phyloP scores from a whole-genome alignment of 805 yeast genomes.

The Wickerhamomyces chambardii region DNA sequence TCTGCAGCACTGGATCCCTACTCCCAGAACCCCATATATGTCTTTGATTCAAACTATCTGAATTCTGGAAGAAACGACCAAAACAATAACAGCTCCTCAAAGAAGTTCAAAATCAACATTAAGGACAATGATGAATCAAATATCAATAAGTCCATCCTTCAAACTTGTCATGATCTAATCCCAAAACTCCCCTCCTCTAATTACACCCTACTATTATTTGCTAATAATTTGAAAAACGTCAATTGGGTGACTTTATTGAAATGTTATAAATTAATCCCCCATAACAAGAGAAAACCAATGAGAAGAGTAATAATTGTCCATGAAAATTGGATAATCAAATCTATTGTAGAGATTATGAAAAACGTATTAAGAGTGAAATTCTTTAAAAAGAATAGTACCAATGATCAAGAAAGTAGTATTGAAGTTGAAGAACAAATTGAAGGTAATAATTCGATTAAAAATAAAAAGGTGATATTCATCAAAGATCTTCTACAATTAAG shows the following conservation, averaged over 20 bases:
- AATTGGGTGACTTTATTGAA: constrained; percentile 67
- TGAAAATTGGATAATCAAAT: constrained; percentile 82
- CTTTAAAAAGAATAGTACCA: constrained; percentile 13
- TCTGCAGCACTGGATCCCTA: constrained; percentile 59
- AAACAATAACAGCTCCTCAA: no score
- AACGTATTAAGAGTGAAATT: constrained; percentile 49
- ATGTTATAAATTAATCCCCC: constrained; percentile 49
- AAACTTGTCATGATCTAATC: constrained; percentile 15
- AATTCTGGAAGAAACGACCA: constrained; percentile 43
- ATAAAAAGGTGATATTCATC: neutral
- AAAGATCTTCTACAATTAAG: constrained; percentile 3
- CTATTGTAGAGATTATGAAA: constrained; percentile 62
- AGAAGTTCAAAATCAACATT: constrained; percentile 22
- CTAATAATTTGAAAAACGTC: constrained; percentile 63
- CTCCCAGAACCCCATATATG: constrained; percentile 62
- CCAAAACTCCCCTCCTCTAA: constrained; percentile 48
- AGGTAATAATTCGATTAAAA: constrained; percentile 1
- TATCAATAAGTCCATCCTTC: neutral
- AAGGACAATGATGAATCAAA: constrained; percentile 21
- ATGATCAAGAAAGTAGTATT: constrained; percentile 2
- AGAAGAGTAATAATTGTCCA: constrained; percentile 72
- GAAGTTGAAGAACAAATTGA: neutral
- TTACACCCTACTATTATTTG: constrained; percentile 66
- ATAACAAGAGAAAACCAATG: constrained; percentile 42
- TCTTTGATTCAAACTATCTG: constrained; percentile 75